Evolutionary conservation across 2,329 filamentous ascomycete genomes (phyloP), one percentile per base, ranked within the genome.

Genomic region (Nothophaeocryptopus gaeumannii): DNA sequence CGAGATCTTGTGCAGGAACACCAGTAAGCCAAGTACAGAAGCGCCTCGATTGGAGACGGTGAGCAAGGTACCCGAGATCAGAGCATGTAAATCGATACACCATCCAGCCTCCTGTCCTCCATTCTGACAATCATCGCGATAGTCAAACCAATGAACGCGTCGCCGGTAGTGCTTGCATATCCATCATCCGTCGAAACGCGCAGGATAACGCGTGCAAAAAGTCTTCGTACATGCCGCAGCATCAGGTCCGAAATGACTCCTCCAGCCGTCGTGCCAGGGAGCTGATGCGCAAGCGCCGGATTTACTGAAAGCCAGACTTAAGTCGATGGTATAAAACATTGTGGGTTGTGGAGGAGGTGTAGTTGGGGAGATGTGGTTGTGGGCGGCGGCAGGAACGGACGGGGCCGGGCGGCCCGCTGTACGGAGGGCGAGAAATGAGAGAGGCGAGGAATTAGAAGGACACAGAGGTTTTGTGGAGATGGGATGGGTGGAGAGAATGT

Each of bases 191-290:
- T n/a, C 40, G 30, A 34, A 32, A 16, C 20, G 20, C 15, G 14
- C 29, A 33, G 29, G 30, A 33, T 16, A 11, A 43, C 40, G 40
- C 29, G 31, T 43, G 40, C 5, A 43, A 43, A 29, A 43, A 43
- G 40, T 43, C 40, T 30, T 43, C 20, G 40, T 43, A 30, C 40
- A n/a, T 39, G 36, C 14, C 4, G 4, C 20, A 26, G 20, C 20
- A 4, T 26, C 20, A 26, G 20, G 20, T 26, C 20, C 20, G 20
- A 26, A 26, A 26, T 26, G 20, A 26, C 20, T 26, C 7, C 20
- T 26, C 20, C n/a, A n/a, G n/a, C n/a, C n/a, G n/a, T n/a, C n/a
- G n/a, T n/a, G 20, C 7, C 20, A 26, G 20, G 20, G 20, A 39
- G 20, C 3, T 39, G 36, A 39, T n/a, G 37, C 11, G 37, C n/a